Percentiles rank a stretch among this genome's conserved stretches.
Conservation (phyloP, 2,329 filamentous ascomycete genomes). For the Cladosporium sp. region DNA sequence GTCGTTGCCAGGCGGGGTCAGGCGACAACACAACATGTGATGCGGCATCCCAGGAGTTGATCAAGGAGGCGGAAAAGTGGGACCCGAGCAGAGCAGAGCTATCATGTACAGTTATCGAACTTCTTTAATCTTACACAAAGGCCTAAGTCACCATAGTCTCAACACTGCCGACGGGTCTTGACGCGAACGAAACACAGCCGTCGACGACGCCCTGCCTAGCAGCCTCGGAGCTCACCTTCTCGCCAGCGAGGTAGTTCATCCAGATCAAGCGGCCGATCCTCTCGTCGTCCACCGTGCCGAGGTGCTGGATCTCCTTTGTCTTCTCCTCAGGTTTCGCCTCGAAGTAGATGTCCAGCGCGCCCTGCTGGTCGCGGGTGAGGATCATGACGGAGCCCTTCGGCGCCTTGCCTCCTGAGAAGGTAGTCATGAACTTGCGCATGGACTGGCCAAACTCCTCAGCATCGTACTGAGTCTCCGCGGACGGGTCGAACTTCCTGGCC, state of each 20-base stretch:
- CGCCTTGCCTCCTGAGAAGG: slow-evolving; percentile 74
- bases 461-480: slow-evolving; percentile 45
- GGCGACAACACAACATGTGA: no score
- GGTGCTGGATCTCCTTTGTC: slow-evolving; percentile 38
- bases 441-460: slow-evolving; percentile 72
- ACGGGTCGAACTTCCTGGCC: slow-evolving; percentile 15
- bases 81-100: not conserved
- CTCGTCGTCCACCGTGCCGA: slow-evolving; percentile 73
- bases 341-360: slow-evolving; percentile 62
- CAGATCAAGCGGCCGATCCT: slow-evolving; percentile 74
- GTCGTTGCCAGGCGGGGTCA: no score
- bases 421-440: slow-evolving; percentile 68
- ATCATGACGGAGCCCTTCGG: slow-evolving; percentile 75
- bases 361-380: slow-evolving; percentile 59
- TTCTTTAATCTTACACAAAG: not conserved
- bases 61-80: no score
- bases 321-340: slow-evolving; percentile 42
- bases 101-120: not conserved
- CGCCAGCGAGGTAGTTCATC: slow-evolving; percentile 84
- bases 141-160: slow-evolving; percentile 60
- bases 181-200: slow-evolving; percentile 81
- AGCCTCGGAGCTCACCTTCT: slow-evolving; percentile 76
- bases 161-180: slow-evolving; percentile 79
- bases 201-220: slow-evolving; percentile 77
- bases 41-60: no score